Base-by-base conservation (phyloP, 108 stramenopile genomes). In the Chaetoceros tenuissimus region DNA sequence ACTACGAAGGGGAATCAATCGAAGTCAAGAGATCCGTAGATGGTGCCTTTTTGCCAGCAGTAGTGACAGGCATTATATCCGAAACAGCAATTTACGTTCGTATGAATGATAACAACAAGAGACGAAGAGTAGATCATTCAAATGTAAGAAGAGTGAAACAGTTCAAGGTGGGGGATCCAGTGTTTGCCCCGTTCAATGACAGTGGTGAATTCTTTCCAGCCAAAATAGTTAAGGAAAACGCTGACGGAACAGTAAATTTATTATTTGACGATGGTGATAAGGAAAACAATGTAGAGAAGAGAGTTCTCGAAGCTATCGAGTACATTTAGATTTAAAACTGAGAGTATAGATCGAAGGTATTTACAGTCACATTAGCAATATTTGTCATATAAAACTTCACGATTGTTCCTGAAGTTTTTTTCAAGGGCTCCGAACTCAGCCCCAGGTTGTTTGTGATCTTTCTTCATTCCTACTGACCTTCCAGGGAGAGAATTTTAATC, bases 381-480 rank as follows among this genome's bases (percentile, higher is more conserved):
- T n/a, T n/a, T n/a, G n/a, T n/a, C n/a, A n/a, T n/a, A n/a, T n/a
- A n/a, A n/a, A n/a, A n/a, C n/a, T n/a, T n/a, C n/a, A n/a, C n/a
- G n/a, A n/a, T n/a, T n/a, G n/a, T n/a, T n/a, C n/a, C n/a, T n/a
- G n/a, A n/a, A n/a, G n/a, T n/a, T n/a, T 13, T 13, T 13, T 40
- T 40, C 34, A 10, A 10, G 5, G 5, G 34, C 34, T 10, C 34
- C 34, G 13, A 10, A 84, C 43, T 85, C 83, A 0, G 59, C 69
- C 45, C 79, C 82, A 28, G 78, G 82, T 20, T 75, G 71, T 59
- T 89, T 72, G 68, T 86, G 87, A 73, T 89, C 86, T 59, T 75
- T 70, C 29, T 59, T 76, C 87, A 89, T 92, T 28, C 82, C 84
- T 61, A n/a, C n/a, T n/a, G n/a, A n/a, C n/a, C n/a, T n/a, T n/a